These are phyloP conservation scores for Lepidium didymum DNA, from an alignment of 345 rosid genomes.

Conservation along the genomic window DNA sequence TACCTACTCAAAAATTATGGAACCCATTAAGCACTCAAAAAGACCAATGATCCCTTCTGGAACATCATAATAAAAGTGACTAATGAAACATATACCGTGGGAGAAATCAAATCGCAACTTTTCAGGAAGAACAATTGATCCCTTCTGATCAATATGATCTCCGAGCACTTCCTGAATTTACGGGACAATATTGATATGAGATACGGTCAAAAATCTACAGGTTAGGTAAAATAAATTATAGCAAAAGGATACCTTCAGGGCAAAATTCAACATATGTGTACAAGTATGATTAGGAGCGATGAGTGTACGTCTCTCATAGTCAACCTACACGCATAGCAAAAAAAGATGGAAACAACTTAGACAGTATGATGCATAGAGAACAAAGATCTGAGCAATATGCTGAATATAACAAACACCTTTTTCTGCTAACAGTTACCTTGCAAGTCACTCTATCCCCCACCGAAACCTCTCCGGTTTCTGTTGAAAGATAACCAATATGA, in stretches of 20 bases:
- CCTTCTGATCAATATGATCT: conserved; percentile 94
- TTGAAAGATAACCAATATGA: conserved; percentile 66
- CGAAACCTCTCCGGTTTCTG: conserved; percentile 36
- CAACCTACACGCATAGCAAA: conserved; percentile 50
- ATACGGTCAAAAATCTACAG: not conserved
- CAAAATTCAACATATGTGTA: conserved; percentile 94
- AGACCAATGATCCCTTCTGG: not conserved
- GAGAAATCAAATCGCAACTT: conserved; percentile 95
- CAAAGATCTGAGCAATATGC: not conserved
- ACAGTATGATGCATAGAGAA: not conserved
- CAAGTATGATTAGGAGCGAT: conserved; percentile 98
- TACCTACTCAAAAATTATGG: conserved; percentile 41
- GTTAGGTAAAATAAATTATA: not conserved
- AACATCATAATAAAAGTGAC: conserved; percentile 7
- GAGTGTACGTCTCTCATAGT: conserved; percentile 77
- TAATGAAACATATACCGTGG: conserved; percentile 51
- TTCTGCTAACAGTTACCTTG: conserved; percentile 45
- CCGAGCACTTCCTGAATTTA: conserved; percentile 83
- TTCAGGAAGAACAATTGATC: conserved; percentile 95
- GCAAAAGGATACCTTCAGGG: conserved; percentile 60
- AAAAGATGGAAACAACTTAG: not conserved
- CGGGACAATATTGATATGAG: not conserved
- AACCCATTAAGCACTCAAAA: not conserved
- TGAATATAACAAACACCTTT: not conserved
- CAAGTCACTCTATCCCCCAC: conserved; percentile 72